A percentile compares a stretch with the other conserved stretches of the same genome.
Evolutionary conservation across 2,329 filamentous ascomycete genomes (phyloP).

Genomic region (Helotiales sp.): DNA sequence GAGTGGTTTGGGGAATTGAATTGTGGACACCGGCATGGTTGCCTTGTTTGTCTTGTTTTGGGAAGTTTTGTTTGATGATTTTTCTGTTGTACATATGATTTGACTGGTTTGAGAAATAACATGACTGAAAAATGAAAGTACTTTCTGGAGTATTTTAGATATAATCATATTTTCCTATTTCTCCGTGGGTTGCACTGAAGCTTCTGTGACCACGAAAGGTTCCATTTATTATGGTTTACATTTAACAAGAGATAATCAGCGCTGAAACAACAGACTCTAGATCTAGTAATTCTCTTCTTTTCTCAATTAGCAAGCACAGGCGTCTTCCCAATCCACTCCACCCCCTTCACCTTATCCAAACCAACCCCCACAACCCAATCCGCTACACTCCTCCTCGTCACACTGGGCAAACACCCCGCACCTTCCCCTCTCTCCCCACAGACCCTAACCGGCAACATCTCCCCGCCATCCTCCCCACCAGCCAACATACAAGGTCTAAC

Average conservation of each 20-base stretch:
- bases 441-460: constrained; percentile 19
- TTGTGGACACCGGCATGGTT: neutral
- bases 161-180: no score
- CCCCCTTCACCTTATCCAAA: constrained; percentile 41
- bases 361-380: constrained; percentile 51
- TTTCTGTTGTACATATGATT: no score
- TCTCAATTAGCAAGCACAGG: constrained; percentile 53
- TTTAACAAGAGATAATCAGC: no score
- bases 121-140: no score
- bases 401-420: constrained; percentile 20
- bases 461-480: constrained; percentile 22
- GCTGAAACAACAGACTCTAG: no score
- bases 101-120: no score
- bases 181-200: no score
- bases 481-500: constrained; percentile 30
- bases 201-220: no score
- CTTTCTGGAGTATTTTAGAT: no score
- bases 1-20: neutral
- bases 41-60: no score
- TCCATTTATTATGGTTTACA: no score
- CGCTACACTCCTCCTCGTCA: constrained; percentile 45
- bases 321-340: constrained; percentile 49
- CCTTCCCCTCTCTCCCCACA: constrained; percentile 39
- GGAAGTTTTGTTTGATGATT: no score
- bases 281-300: neutral